Base-by-base conservation (phyloP, 768 basidiomycete species). In the Leccinum subgranulosum region DNA sequence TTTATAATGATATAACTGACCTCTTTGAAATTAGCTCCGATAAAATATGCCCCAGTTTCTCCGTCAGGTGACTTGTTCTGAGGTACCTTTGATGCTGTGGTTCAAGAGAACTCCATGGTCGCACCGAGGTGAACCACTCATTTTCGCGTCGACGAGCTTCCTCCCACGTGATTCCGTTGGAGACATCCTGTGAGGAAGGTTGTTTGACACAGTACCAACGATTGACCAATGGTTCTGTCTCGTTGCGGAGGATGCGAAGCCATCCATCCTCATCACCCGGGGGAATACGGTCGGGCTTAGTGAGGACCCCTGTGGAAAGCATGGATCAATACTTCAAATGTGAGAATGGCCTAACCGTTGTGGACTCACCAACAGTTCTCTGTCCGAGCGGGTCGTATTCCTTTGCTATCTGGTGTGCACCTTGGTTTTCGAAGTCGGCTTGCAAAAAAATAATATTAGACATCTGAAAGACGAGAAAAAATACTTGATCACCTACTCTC, bases 381-480 rank as follows among this genome's bases (percentile, higher is more conserved):
- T 77, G 78, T 0, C 89, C 88, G 1, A 81, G 72, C 0, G 84
- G 82, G 59, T 91, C 88, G 49, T 79, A 72, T 14, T 73, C 51
- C 63, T 84, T 85, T 0, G 87, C 83, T 0, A 92, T 73, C n/a
- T 79, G 74, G 57, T 86, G 84, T 0, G 89, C 89, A 0, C 85
- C 86, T 67, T 92, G 89, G 45, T 89, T 92, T 62, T 91, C 87
- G 19, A 88, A 88, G 60, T 92, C 88, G 52, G 88, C 90, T 92
- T 79, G 17, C 50, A 68, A 68, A 19, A 60, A 81, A 47, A 34
- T 23, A 3, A 25, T 8, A 15, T 62, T 83, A 60, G 84, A 84
- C 0, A 75, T 4, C 3, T 10, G 21, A 19, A 33, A 69, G 0
- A 70, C 15, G 10, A 27, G 50, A 50, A 14, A 50, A 14, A 27